A percentile compares a stretch with the other conserved stretches of the same genome.
Evolutionary conservation across 176 grass and related monocot genomes (phyloP).

Genomic region (Aechmea fasciata): DNA sequence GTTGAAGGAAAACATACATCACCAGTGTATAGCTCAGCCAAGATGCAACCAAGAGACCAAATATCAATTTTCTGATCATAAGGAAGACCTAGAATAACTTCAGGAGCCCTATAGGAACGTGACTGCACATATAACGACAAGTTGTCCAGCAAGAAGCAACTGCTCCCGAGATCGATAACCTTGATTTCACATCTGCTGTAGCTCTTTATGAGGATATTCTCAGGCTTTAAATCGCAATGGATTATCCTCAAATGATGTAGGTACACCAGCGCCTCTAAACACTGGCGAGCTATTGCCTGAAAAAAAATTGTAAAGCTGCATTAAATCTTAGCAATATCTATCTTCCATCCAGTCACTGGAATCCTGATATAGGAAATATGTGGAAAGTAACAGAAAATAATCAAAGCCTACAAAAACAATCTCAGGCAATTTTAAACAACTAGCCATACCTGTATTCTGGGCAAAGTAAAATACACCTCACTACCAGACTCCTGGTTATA

Average conservation of each 20-base stretch:
- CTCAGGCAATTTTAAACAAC: constrained; percentile 5
- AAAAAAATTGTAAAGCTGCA: constrained; percentile 13
- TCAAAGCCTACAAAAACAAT: constrained; percentile 8
- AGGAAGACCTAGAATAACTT: constrained; percentile 86
- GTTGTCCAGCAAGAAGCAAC: constrained; percentile 86
- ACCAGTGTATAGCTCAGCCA: constrained; percentile 74
- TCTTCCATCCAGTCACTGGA: neutral
- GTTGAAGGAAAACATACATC: constrained; percentile 36
- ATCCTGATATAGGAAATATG: neutral
- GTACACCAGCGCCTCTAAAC: constrained; percentile 79
- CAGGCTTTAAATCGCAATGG: constrained; percentile 88
- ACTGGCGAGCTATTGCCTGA: constrained; percentile 81
- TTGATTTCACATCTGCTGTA: constrained; percentile 96
- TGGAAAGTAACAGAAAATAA: neutral
- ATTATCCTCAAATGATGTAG: constrained; percentile 88
- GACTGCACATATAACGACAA: constrained; percentile 88
- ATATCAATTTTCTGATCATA: constrained; percentile 97
- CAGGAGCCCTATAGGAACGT: constrained; percentile 93
- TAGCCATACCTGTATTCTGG: constrained; percentile 78
- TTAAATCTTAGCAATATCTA: constrained; percentile 7
- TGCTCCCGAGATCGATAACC: constrained; percentile 97
- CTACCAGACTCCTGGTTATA: constrained; percentile 74
- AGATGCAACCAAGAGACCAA: constrained; percentile 98
- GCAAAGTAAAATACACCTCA: constrained; percentile 73
- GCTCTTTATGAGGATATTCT: constrained; percentile 99